Base-by-base conservation (phyloP, 306 rosid genomes). In the Rosa chinensis region DNA sequence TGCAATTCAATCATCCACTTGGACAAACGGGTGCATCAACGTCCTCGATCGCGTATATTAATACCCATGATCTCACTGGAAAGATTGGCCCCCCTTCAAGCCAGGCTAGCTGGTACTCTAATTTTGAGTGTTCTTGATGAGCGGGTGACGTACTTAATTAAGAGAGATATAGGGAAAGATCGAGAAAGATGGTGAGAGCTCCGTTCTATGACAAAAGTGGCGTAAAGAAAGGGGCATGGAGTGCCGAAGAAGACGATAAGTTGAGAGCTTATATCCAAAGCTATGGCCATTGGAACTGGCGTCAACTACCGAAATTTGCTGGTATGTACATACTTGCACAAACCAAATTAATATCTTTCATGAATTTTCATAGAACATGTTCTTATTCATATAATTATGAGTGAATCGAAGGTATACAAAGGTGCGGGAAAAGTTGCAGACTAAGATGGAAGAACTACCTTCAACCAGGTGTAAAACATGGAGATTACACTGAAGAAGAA, bases 351-450 rank as follows among this genome's bases (percentile, higher is more conserved):
- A 52, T 52, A 52, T 52, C n/a, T 8, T 17, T 52, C 58, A 5
- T 20, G 62, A 55, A 20, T 0, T 55, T 55, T 55, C 28, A 8
- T 18, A n/a, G 63, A 56, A n/a, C 11, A n/a, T n/a, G 28, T 56
- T 56, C 28, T 8, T n/a, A 2, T 6, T 5, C 21, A 17, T 17
- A 17, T 0, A 8, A n/a, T 21, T 69, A n/a, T 10, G 52, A 5
- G 21, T 64, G 56, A 56, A 66, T 53, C 39, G 77, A 76, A 90
- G 95, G 95, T 14, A 85, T 93, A 77, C 17, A 73, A 18, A 89
- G 97, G 73, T 93, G 98, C 73, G 98, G 97, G 44, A 93, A 93
- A 83, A 93, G 98, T 71, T 93, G 98, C 83, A 85, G 97, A 68
- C 85, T 91, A 20, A 90, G 97, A 48, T 91, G 94, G 98, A 86